These are phyloP conservation scores for Calonectria henricotiae DNA, from an alignment of 2,329 filamentous ascomycete species.

Conservation along the genomic window DNA sequence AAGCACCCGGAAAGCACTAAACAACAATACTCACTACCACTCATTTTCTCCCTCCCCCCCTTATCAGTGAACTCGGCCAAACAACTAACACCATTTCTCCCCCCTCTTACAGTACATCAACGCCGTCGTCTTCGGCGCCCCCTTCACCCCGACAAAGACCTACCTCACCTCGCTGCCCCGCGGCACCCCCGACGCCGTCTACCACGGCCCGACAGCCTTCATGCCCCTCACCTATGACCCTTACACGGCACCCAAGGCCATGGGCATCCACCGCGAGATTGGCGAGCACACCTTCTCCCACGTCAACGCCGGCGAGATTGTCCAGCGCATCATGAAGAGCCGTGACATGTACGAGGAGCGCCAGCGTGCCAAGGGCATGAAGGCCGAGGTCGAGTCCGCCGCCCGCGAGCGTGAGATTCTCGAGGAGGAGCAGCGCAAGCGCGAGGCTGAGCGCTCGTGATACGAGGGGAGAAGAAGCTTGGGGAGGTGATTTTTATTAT, in stretches of 20 bases:
- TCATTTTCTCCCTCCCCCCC: too few relatives aligned
- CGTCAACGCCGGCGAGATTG: constrained; percentile 94
- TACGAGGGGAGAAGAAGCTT: background rate
- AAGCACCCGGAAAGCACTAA: constrained; percentile 48
- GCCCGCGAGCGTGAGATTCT: constrained; percentile 75
- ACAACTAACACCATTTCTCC: constrained; percentile 38
- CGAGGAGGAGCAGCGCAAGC: constrained; percentile 71
- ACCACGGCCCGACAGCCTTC: constrained; percentile 96
- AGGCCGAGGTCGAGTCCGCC: constrained; percentile 82
- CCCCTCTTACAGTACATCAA: constrained; percentile 79
- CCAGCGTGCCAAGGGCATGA: constrained; percentile 91
- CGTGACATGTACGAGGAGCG: constrained; percentile 91
- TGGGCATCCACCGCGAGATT: constrained; percentile 89
- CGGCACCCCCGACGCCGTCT: constrained; percentile 84
- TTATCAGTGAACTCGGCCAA: background rate
- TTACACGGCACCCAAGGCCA: constrained; percentile 84
- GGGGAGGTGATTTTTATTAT: too few relatives aligned
- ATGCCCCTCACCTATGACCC: constrained; percentile 87
- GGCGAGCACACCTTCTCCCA: constrained; percentile 84
- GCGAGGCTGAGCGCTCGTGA: constrained; percentile 61
- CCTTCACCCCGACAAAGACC: constrained; percentile 85
- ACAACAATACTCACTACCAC: background rate
- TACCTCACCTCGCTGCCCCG: constrained; percentile 85
- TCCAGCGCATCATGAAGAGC: constrained; percentile 90
- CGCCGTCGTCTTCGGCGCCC: constrained; percentile 90